These are phyloP conservation scores for Blastobotrys malaysiensis DNA, from an alignment of 1,139 yeast species.

Conservation along the genomic window DNA sequence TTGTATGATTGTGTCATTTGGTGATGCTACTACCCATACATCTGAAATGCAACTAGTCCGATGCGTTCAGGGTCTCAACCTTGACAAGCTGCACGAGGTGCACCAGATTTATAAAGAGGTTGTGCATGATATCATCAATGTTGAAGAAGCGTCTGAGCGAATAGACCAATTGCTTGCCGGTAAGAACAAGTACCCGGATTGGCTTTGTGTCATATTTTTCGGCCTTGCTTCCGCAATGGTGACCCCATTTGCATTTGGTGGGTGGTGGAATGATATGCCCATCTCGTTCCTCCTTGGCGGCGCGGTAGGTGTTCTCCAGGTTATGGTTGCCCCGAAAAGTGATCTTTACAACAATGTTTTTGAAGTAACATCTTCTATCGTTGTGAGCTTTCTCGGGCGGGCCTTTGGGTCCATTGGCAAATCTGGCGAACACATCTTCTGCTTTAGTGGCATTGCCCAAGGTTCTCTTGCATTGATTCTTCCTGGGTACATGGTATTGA, in stretches of 20 bases:
- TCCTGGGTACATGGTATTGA: constrained; percentile 84
- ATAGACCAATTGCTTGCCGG: constrained; percentile 61
- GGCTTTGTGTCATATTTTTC: constrained; percentile 73
- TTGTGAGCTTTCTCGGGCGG: constrained; percentile 79
- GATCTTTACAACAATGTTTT: constrained; percentile 82
- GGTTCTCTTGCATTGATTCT: constrained; percentile 85
- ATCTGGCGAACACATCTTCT: constrained; percentile 50
- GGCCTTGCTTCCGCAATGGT: constrained; percentile 79
- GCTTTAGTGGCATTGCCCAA: constrained; percentile 85
- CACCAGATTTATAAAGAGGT: constrained; percentile 82
- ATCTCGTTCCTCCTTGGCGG: constrained; percentile 74
- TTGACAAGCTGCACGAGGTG: constrained; percentile 72
- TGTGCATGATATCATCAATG: constrained; percentile 79
- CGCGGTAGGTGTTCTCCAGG: constrained; percentile 78
- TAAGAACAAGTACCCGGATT: constrained; percentile 63
- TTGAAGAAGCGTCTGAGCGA: constrained; percentile 73
- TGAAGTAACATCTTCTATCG: constrained; percentile 84
- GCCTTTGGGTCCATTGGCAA: constrained; percentile 73
- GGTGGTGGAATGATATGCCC: constrained; percentile 86
- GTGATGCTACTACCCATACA: constrained; percentile 88
- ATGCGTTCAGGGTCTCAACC: constrained; percentile 74
- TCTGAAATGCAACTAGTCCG: constrained; percentile 88
- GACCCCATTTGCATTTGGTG: constrained; percentile 85
- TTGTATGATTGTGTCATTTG: constrained; percentile 87
- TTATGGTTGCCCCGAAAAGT: constrained; percentile 75